Evolutionary conservation across 108 stramenopile species (phyloP).

Genomic region (Skeletonema costatum): DNA sequence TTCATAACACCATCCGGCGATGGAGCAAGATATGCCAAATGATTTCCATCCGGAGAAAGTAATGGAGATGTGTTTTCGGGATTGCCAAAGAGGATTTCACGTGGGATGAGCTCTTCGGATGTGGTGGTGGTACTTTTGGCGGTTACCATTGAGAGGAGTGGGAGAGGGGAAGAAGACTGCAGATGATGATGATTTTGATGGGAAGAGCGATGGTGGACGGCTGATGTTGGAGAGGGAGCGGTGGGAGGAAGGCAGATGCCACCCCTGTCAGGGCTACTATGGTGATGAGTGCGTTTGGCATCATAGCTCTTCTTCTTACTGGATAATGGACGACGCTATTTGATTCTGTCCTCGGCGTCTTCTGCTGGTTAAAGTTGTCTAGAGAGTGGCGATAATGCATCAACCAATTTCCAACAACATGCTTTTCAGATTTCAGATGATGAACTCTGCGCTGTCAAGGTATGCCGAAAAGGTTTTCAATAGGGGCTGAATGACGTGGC

Average conservation of each 20-base stretch:
- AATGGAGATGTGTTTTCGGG: conserved; percentile 53
- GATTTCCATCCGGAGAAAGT: conserved; percentile 51
- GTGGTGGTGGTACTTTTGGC: conserved; percentile 36
- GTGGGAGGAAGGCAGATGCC: not conserved
- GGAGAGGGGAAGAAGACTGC: no score
- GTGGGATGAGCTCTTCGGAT: conserved; percentile 45
- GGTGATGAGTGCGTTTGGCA: no score
- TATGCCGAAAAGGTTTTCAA: no score
- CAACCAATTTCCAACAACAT: no score
- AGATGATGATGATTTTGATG: not conserved
- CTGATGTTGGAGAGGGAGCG: not conserved
- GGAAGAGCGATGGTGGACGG: not conserved
- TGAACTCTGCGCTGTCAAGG: no score
- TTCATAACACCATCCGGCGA: conserved; percentile 54
- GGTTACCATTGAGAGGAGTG: not conserved
- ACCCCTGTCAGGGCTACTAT: not conserved
- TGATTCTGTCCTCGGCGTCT: no score
- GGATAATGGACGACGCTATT: no score
- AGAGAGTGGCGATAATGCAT: no score
- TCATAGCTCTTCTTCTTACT: no score
- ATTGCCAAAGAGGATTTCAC: conserved; percentile 58
- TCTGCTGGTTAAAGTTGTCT: no score
- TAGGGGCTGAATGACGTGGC: no score
- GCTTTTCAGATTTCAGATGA: no score
- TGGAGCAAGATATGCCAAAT: conserved; percentile 56